Conservation (phyloP, 768 basidiomycete genomes). For the Antrodiella citrinella region DNA sequence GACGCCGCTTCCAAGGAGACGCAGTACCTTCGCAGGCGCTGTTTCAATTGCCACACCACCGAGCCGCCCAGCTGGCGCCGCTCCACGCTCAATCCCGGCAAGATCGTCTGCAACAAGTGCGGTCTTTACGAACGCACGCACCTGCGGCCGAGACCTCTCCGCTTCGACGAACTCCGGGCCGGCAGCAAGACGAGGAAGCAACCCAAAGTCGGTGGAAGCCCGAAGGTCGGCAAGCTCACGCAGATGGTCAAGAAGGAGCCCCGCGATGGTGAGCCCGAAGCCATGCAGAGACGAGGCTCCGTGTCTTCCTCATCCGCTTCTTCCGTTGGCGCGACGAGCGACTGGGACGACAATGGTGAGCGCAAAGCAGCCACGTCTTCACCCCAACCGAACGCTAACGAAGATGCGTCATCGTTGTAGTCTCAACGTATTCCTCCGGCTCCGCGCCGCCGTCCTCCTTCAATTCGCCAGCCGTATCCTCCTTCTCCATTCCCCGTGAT, state of each 20-base stretch:
- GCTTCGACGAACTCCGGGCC: slow-evolving; percentile 81
- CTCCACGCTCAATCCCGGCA: slow-evolving; percentile 81
- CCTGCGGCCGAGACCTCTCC: slow-evolving; percentile 70
- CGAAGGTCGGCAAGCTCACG: slow-evolving; percentile 26
- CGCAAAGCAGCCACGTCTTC: slow-evolving; percentile 18
- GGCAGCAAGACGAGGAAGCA: slow-evolving; percentile 78
- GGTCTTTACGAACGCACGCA: slow-evolving; percentile 89
- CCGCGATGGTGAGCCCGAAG: slow-evolving; percentile 30
- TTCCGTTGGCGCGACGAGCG: slow-evolving; percentile 52
- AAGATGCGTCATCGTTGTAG: slow-evolving; percentile 12
- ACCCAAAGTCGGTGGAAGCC: slow-evolving; percentile 22
- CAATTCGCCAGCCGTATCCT: slow-evolving; percentile 52
- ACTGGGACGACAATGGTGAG: slow-evolving; percentile 80
- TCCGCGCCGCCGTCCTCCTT: slow-evolving; percentile 57
- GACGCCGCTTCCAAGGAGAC: slow-evolving; percentile 88
- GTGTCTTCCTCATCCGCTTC: slow-evolving; percentile 48
- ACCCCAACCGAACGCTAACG: neutral
- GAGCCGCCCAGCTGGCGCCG: slow-evolving; percentile 87
- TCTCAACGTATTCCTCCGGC: slow-evolving; percentile 42
- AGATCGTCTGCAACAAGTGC: slow-evolving; percentile 93
- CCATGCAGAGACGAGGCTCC: slow-evolving; percentile 45
- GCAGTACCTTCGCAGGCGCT: slow-evolving; percentile 79
- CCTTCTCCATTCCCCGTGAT: slow-evolving; percentile 55
- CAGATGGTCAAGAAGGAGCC: slow-evolving; percentile 58
- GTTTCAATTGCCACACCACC: slow-evolving; percentile 89